phyloP scores from a whole-genome alignment of 257 asterid species.

The Salvia splendens region DNA sequence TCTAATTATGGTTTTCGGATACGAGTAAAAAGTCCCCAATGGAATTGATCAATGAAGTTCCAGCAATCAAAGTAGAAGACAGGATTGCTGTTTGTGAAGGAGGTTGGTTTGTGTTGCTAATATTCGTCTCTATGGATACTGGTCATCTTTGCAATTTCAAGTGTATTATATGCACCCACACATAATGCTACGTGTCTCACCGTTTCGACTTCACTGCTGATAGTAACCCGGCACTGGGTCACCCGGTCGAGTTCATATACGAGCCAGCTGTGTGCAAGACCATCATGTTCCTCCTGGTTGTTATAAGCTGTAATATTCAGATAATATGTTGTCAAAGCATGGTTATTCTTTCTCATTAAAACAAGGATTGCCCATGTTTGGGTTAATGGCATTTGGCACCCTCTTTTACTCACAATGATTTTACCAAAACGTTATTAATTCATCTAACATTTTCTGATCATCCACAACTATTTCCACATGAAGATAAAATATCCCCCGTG shows the following conservation, averaged over 20 bases:
- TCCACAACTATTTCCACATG: no score
- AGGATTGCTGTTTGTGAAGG: conserved; percentile 93
- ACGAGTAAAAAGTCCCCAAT: conserved; percentile 80
- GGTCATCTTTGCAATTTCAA: not conserved
- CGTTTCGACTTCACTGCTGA: conserved; percentile 46
- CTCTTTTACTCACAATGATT: no score
- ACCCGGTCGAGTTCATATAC: conserved; percentile 86
- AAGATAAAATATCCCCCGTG: no score
- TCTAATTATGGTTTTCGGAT: conserved; percentile 42
- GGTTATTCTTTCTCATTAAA: conserved; percentile 6
- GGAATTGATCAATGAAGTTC: conserved; percentile 97
- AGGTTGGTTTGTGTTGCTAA: conserved; percentile 47
- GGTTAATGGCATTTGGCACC: no score
- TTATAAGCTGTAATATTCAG: conserved; percentile 26
- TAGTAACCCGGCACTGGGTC: conserved; percentile 73
- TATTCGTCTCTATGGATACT: not conserved
- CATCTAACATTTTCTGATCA: no score
- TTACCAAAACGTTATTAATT: no score
- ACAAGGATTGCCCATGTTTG: conserved; percentile 3
- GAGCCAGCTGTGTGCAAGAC: conserved; percentile 80
- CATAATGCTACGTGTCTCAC: not conserved
- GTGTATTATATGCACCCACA: not conserved
- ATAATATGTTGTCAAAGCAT: conserved; percentile 20
- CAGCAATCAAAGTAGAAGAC: conserved; percentile 85
- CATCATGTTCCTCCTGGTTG: conserved; percentile 43